Evolutionary conservation across 2,329 filamentous ascomycete species (phyloP).

Genomic region (Arthrobotrys musiformis): DNA sequence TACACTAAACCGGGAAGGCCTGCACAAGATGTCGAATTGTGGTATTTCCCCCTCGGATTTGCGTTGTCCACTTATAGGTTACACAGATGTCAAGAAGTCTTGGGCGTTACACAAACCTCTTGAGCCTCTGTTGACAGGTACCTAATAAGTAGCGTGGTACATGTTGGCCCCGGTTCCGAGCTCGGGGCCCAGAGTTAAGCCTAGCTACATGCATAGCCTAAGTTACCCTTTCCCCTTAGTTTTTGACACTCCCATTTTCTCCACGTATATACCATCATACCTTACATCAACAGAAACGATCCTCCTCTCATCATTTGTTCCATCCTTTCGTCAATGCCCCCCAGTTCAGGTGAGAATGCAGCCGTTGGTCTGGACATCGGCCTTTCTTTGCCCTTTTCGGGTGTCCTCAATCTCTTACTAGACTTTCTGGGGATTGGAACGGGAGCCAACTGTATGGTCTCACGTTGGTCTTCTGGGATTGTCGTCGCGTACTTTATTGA

Average conservation of each 20-base stretch:
- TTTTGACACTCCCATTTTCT: not conserved
- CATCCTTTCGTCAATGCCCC: not conserved
- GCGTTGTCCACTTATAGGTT: not conserved
- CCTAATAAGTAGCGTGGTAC: too few species aligned
- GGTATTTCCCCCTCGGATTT: not conserved
- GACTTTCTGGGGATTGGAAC: conserved; percentile 33
- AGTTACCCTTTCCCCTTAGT: not conserved
- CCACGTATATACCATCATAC: not conserved
- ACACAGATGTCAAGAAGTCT: not conserved
- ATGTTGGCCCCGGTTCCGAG: not conserved
- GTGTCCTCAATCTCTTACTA: not conserved
- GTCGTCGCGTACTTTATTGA: conserved; percentile 32
- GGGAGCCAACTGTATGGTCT: conserved; percentile 10
- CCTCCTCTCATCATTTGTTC: not conserved
- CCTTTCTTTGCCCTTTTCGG: not conserved
- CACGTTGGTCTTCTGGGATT: conserved; percentile 6
- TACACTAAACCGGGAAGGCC: not conserved
- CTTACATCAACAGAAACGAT: conserved; percentile 16
- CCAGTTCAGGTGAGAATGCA: not conserved
- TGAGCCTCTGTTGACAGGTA: not conserved
- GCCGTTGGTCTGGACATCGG: not conserved
- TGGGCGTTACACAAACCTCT: not conserved
- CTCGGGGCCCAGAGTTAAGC: not conserved
- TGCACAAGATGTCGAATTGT: not conserved
- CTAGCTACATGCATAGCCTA: too few species aligned